phyloP scores from a whole-genome alignment of 257 asterid genomes.

The Rhazya stricta region DNA sequence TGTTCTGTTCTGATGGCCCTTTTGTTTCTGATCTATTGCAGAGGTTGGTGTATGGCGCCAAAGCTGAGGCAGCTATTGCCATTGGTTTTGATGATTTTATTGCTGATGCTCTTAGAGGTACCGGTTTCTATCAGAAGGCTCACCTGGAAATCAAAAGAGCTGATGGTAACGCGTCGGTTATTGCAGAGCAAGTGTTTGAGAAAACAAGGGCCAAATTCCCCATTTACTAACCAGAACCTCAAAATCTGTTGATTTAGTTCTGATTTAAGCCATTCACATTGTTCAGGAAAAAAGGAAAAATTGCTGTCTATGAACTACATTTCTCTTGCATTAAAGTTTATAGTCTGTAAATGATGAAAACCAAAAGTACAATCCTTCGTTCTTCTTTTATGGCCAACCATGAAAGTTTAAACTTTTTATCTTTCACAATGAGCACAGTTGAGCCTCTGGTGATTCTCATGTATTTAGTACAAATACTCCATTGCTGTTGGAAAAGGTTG shows the following conservation, averaged over 20 bases:
- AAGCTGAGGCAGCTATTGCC: constrained; percentile 97
- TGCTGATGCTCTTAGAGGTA: constrained; percentile 92
- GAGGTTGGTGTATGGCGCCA: constrained; percentile 96
- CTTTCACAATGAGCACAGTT: too few relatives aligned
- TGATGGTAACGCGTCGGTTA: constrained; percentile 64
- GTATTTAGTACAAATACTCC: too few relatives aligned
- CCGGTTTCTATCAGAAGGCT: constrained; percentile 89
- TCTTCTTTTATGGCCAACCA: too few relatives aligned
- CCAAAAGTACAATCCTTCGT: too few relatives aligned
- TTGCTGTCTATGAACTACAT: neutral
- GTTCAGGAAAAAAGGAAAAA: too few relatives aligned
- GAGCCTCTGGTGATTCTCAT: too few relatives aligned
- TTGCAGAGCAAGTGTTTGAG: constrained; percentile 97
- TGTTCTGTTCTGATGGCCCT: neutral
- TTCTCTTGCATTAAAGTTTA: neutral
- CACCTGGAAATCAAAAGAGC: constrained; percentile 76
- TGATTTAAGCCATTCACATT: neutral
- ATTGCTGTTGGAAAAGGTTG: too few relatives aligned
- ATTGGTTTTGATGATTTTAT: constrained; percentile 96
- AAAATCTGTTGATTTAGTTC: constrained; percentile 1
- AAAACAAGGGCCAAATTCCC: constrained; percentile 80
- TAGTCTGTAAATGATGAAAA: neutral
- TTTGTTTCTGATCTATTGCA: constrained; percentile 21
- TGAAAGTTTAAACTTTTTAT: too few relatives aligned
- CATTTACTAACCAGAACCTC: constrained; percentile 38